A percentile compares a stretch with the other conserved stretches of the same genome.
Evolutionary conservation across 2,329 filamentous ascomycete genomes (phyloP).

Genomic region (Verticillium tricorpus): DNA sequence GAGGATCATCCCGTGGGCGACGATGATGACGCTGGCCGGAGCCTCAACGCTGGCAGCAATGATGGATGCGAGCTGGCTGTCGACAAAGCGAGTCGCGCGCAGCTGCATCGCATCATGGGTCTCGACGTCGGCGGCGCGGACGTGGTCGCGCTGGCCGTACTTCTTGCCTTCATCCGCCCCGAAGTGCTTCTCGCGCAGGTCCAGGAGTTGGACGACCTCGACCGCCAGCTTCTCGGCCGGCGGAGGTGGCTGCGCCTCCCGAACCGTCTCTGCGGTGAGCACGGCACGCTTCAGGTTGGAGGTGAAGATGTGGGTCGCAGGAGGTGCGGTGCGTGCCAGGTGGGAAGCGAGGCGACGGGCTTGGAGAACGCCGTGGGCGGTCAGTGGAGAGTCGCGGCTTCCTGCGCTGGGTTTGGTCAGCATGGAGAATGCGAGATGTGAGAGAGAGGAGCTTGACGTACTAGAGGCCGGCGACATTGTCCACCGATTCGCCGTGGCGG

Average conservation of each 20-base stretch:
- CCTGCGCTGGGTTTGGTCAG: slow-evolving; percentile 55
- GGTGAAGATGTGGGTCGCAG: slow-evolving; percentile 60
- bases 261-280: slow-evolving; percentile 65
- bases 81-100: slow-evolving; percentile 63
- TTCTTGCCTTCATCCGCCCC: slow-evolving; percentile 64
- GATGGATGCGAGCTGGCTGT: slow-evolving; percentile 56
- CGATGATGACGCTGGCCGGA: slow-evolving; percentile 49
- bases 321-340: slow-evolving; percentile 35
- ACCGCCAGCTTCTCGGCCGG: slow-evolving; percentile 11
- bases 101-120: slow-evolving; percentile 60
- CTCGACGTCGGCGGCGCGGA: slow-evolving; percentile 48
- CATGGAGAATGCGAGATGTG: background rate
- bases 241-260: slow-evolving; percentile 42
- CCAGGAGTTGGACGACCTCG: slow-evolving; percentile 33
- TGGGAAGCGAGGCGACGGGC: slow-evolving; percentile 65
- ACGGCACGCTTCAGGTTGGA: slow-evolving; percentile 73
- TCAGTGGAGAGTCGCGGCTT: slow-evolving; percentile 73
- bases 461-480: slow-evolving; percentile 79
- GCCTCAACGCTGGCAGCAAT: slow-evolving; percentile 17
- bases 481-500: slow-evolving; percentile 84
- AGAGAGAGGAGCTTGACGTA: slow-evolving; percentile 30
- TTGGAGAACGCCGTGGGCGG: slow-evolving; percentile 77
- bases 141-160: slow-evolving; percentile 30
- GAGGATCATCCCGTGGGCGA: slow-evolving; percentile 82
- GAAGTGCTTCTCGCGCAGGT: slow-evolving; percentile 71